Evolutionary conservation across 306 rosid species (phyloP).

Genomic region (Boehmeria nivea): DNA sequence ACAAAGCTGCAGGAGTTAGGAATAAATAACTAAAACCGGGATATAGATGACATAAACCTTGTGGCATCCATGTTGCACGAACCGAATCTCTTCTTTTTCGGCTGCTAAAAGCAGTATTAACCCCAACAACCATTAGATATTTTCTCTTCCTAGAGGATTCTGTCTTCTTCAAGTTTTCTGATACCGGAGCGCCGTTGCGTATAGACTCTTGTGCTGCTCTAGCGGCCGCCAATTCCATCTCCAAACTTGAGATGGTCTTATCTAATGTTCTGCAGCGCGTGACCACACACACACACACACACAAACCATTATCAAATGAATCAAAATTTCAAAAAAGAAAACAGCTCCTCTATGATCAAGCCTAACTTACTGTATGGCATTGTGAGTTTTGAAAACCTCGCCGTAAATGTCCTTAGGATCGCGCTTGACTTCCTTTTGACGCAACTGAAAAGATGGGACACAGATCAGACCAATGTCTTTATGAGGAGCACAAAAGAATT

Average conservation of each 20-base stretch:
- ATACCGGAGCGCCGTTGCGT: slow-evolving; percentile 59
- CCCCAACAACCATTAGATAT: slow-evolving; percentile 86
- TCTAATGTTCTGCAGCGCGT: slow-evolving; percentile 58
- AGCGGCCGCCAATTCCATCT: slow-evolving; percentile 94
- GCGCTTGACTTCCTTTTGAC: slow-evolving; percentile 60
- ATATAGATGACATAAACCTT: slow-evolving; percentile 39
- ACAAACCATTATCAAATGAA: too few relatives aligned
- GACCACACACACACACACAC: not conserved
- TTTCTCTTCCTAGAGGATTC: slow-evolving; percentile 56
- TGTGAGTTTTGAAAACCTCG: slow-evolving; percentile 63
- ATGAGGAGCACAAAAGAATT: not conserved
- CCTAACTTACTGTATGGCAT: slow-evolving; percentile 64
- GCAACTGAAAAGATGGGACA: slow-evolving; percentile 44
- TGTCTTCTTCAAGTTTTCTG: slow-evolving; percentile 38
- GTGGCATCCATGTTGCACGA: slow-evolving; percentile 96
- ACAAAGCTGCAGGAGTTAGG: too few relatives aligned
- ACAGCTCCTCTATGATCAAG: too few relatives aligned
- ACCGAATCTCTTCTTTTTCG: slow-evolving; percentile 93
- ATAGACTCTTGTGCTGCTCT: slow-evolving; percentile 77
- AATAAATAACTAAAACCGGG: too few relatives aligned
- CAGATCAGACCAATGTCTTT: slow-evolving; percentile 18
- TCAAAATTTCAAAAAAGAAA: too few relatives aligned
- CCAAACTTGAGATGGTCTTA: slow-evolving; percentile 84
- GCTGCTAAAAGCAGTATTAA: slow-evolving; percentile 98
- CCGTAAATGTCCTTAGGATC: slow-evolving; percentile 47